Evolutionary conservation across 768 basidiomycete genomes (phyloP).

Genomic region (Mycena rebaudengoi): DNA sequence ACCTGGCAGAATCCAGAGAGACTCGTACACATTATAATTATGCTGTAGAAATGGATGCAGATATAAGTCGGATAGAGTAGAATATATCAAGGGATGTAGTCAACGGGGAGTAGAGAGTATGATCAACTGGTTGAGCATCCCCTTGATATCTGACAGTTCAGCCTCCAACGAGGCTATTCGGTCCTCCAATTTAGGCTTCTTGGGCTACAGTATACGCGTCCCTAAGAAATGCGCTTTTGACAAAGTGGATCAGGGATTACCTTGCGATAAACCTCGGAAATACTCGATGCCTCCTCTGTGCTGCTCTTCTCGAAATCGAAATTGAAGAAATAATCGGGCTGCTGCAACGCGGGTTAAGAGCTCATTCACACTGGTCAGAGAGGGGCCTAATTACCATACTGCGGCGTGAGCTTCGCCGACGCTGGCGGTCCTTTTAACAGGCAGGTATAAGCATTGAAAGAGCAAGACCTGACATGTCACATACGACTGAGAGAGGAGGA

Average conservation of each 20-base stretch:
- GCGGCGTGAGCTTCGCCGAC: too few relatives aligned
- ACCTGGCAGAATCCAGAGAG: too few relatives aligned
- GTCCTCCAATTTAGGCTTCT: slow-evolving; percentile 27
- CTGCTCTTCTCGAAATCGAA: slow-evolving; percentile 25
- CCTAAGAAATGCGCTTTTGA: neutral
- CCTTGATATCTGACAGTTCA: slow-evolving; percentile 27
- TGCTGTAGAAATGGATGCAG: too few relatives aligned
- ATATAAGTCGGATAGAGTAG: too few relatives aligned
- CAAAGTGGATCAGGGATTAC: neutral
- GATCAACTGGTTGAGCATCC: slow-evolving; percentile 21
- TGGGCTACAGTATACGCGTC: neutral
- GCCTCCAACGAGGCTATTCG: slow-evolving; percentile 24
- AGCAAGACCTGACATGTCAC: neutral
- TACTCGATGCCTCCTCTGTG: slow-evolving; percentile 2
- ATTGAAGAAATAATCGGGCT: slow-evolving; percentile 17
- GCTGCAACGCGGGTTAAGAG: neutral
- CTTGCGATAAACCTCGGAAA: slow-evolving; percentile 17
- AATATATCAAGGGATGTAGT: too few relatives aligned
- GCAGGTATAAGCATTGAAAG: neutral
- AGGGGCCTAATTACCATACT: neutral
- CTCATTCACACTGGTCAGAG: neutral
- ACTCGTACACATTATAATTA: too few relatives aligned
- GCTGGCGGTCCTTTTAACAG: slow-evolving; percentile 9
- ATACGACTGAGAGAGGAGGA: slow-evolving; percentile 12
- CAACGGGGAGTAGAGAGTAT: slow-evolving; percentile 9